Percentiles rank a stretch among this genome's conserved stretches.
These are phyloP conservation scores for Pythium periplocum DNA, from an alignment of 352 stramenopile species.

Conservation along the genomic window DNA sequence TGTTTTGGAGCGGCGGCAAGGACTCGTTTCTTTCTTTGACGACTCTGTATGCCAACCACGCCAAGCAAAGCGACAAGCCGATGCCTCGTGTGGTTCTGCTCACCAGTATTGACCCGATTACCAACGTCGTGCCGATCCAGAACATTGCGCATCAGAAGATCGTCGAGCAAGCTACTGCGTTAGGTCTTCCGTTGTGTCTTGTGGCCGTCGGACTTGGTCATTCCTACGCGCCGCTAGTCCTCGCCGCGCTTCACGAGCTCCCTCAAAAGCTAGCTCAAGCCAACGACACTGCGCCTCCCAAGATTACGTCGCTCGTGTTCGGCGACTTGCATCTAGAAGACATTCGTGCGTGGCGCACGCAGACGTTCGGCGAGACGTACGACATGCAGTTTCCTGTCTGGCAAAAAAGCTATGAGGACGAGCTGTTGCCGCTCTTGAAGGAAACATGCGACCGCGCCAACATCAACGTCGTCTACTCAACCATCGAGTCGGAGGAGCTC, in stretches of 20 bases:
- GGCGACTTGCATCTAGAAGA: conserved; percentile 88
- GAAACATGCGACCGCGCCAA: conserved; percentile 37
- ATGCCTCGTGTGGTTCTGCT: conserved; percentile 70
- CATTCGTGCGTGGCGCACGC: conserved; percentile 76
- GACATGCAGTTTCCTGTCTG: conserved; percentile 74
- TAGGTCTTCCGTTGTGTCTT: conserved; percentile 74
- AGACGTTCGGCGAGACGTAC: conserved; percentile 46
- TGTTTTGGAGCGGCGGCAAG: conserved; percentile 89
- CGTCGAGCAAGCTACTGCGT: conserved; percentile 59
- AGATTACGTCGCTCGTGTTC: conserved; percentile 62
- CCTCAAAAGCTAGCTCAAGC: conserved; percentile 10
- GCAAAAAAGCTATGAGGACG: conserved; percentile 48
- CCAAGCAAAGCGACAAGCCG: conserved; percentile 13
- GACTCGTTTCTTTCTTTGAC: conserved; percentile 84
- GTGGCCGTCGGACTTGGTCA: conserved; percentile 46
- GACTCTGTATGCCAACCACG: conserved; percentile 30
- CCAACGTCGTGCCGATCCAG: conserved; percentile 77
- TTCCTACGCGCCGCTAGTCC: conserved; percentile 25
- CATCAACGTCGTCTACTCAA: conserved; percentile 48
- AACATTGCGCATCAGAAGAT: conserved; percentile 72
- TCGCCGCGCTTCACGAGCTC: conserved; percentile 24
- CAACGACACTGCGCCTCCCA: conserved; percentile 12
- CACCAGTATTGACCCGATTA: conserved; percentile 80
- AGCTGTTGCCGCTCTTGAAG: conserved; percentile 67
- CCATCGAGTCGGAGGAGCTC: conserved; percentile 28